Conservation (phyloP, 202 grass and related monocot species). For the Panicum virgatum region DNA sequence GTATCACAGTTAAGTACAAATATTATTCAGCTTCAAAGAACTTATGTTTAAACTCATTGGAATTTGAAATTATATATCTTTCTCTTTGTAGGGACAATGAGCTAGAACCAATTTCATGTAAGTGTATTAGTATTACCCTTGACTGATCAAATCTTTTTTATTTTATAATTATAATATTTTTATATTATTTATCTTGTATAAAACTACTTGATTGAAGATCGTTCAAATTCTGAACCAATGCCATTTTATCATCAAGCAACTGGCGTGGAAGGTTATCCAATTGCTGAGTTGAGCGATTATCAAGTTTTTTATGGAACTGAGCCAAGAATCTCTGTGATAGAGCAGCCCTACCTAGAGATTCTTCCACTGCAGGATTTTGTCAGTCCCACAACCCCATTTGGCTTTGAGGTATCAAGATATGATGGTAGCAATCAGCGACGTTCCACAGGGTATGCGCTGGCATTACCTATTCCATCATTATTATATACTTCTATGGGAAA, state of each 20-base stretch:
- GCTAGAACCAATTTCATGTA: constrained; percentile 39
- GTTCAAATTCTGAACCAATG: too few relatives aligned
- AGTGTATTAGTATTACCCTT: constrained; percentile 14
- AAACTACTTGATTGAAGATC: constrained; percentile 38
- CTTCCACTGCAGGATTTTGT: constrained; percentile 22
- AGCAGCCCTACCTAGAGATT: constrained; percentile 21
- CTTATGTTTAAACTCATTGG: neutral
- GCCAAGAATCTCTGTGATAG: constrained; percentile 37
- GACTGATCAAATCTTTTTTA: neutral
- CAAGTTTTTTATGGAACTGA: constrained; percentile 35
- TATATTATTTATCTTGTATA: neutral
- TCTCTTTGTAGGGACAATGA: constrained; percentile 32
- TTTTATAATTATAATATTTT: constrained; percentile 10
- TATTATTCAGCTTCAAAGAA: neutral
- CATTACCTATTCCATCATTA: constrained; percentile 36
- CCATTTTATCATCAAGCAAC: neutral
- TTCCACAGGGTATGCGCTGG: constrained; percentile 31
- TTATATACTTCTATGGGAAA: neutral
- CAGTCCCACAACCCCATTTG: constrained; percentile 34
- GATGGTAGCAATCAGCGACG: constrained; percentile 28
- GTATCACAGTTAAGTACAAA: neutral
- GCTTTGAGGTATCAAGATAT: constrained; percentile 36
- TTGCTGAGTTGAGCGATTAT: constrained; percentile 30
- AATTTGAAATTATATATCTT: neutral
- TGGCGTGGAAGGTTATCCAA: constrained; percentile 17